Percentiles rank a stretch among this genome's conserved stretches.
phyloP scores from a whole-genome alignment of 768 basidiomycete genomes.

The Suillus clintonianus region DNA sequence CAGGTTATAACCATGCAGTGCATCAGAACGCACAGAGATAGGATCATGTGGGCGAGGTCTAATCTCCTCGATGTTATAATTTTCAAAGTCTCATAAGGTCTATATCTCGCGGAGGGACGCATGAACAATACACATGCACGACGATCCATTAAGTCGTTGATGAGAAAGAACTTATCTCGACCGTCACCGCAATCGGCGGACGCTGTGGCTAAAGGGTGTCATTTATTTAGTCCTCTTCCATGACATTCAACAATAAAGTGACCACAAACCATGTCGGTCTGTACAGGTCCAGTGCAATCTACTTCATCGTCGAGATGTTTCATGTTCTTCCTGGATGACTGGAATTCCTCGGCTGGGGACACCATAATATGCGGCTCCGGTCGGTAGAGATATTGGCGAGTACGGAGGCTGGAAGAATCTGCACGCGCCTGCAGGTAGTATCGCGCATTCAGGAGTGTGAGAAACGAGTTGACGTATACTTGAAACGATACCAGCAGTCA shows the following conservation, averaged over 20 bases:
- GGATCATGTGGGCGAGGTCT: background rate
- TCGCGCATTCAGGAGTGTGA: background rate
- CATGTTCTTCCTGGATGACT: background rate
- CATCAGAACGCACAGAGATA: background rate
- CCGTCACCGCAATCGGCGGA: background rate
- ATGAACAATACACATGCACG: background rate
- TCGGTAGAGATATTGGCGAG: background rate
- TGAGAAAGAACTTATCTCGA: background rate
- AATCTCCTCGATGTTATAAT: background rate
- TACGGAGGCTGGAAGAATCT: background rate
- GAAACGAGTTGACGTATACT: conserved; percentile 1
- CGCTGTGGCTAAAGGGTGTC: background rate
- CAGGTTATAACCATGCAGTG: too few species aligned
- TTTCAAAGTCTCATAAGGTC: background rate
- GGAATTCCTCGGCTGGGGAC: background rate
- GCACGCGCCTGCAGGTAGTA: background rate
- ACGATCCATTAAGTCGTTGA: background rate
- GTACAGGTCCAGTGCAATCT: background rate
- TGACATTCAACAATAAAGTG: background rate
- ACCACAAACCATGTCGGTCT: background rate
- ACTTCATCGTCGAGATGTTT: background rate
- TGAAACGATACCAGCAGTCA: background rate
- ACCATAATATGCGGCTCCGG: background rate
- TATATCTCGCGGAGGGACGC: background rate
- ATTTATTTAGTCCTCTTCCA: background rate